These are phyloP conservation scores for Citrullus colocynthis DNA, from an alignment of 306 rosid genomes.

Conservation along the genomic window DNA sequence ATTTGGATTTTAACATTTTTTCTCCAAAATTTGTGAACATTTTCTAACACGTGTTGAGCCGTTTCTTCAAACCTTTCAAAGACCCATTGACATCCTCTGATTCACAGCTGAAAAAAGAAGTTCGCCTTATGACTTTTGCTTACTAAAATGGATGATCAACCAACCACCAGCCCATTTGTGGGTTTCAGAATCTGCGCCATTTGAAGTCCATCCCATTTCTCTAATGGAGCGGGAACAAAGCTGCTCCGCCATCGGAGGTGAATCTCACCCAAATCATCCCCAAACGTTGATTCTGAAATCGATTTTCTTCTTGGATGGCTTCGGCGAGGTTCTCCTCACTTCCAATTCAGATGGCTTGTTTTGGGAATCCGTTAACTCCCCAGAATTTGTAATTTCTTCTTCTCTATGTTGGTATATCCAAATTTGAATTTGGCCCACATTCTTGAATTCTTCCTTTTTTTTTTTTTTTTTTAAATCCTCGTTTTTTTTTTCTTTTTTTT, in stretches of 20 bases:
- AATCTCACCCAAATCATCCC: conserved; percentile 10
- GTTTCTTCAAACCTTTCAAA: not conserved
- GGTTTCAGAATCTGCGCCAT: not conserved
- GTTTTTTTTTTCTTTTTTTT: no score
- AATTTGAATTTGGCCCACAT: not conserved
- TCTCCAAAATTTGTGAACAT: no score
- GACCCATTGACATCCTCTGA: conserved; percentile 8
- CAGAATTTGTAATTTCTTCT: conserved; percentile 25
- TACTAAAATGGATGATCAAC: not conserved
- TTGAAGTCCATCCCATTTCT: not conserved
- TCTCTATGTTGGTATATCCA: not conserved
- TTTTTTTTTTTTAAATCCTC: not conserved
- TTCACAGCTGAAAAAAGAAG: not conserved
- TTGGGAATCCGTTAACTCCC: conserved; percentile 40
- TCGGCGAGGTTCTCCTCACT: conserved; percentile 48
- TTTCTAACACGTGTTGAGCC: not conserved
- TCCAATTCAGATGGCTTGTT: conserved; percentile 45
- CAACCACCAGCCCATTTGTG: not conserved
- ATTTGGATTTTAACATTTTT: no score
- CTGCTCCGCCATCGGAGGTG: conserved; percentile 10
- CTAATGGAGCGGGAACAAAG: not conserved
- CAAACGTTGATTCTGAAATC: conserved; percentile 30
- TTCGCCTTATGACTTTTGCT: not conserved
- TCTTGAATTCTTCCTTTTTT: not conserved
- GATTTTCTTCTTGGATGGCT: conserved; percentile 43